phyloP scores from a whole-genome alignment of 1,284 basidiomycete genomes.

The Sporisorium exsertum region DNA sequence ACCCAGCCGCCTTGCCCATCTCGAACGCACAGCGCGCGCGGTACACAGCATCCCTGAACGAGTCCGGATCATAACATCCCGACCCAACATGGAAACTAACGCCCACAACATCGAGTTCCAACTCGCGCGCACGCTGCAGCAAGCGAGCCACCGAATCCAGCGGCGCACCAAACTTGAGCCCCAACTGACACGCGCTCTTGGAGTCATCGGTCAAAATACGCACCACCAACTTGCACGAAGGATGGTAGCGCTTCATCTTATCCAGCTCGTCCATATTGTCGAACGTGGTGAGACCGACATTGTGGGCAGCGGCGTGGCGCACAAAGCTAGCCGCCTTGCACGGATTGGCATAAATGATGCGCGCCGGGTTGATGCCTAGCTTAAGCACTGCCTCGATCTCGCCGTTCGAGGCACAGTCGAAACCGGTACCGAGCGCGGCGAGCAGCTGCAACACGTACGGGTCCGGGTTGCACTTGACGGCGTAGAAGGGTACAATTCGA shows the following conservation, averaged over 20 bases:
- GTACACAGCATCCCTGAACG: conserved; percentile 88
- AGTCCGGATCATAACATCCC: conserved; percentile 91
- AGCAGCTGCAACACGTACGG: conserved; percentile 91
- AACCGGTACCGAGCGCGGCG: conserved; percentile 87
- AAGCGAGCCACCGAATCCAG: conserved; percentile 83
- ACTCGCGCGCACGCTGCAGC: conserved; percentile 81
- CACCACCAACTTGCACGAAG: conserved; percentile 85
- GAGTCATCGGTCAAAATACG: conserved; percentile 98
- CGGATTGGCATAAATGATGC: conserved; percentile 98
- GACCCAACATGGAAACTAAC: conserved; percentile 98
- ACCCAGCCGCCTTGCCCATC: conserved; percentile 85
- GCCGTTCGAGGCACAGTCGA: conserved; percentile 97
- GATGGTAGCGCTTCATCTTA: conserved; percentile 88
- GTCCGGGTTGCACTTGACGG: conserved; percentile 98
- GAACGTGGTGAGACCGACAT: conserved; percentile 95
- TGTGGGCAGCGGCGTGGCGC: conserved; percentile 81
- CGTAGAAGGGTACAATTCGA: conserved; percentile 85
- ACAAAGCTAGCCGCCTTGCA: conserved; percentile 97
- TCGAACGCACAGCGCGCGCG: conserved; percentile 87
- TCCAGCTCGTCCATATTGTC: conserved; percentile 98
- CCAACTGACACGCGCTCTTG: conserved; percentile 90
- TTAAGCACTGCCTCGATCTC: conserved; percentile 88
- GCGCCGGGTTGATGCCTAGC: conserved; percentile 74
- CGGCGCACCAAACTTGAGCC: conserved; percentile 96
- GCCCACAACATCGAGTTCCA: conserved; percentile 88